A percentile compares a stretch with the other conserved stretches of the same genome.
phyloP scores from a whole-genome alignment of 441 rosid species.

The Gossypium aridum region DNA sequence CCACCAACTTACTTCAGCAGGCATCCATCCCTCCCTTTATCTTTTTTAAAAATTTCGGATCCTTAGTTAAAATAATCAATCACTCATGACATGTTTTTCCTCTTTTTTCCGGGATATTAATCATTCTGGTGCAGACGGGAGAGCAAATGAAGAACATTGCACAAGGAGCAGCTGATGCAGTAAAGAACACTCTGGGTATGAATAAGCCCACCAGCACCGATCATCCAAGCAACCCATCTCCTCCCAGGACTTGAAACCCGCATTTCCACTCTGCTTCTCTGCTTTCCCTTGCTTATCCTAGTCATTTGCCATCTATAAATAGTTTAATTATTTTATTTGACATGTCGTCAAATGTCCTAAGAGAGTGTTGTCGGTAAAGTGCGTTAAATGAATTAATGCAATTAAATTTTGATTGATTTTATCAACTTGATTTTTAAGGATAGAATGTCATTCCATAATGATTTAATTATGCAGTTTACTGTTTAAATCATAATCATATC shows the following conservation, averaged over 20 bases:
- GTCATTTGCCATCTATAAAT: not conserved
- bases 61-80: too few species aligned
- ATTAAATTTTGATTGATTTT: not conserved
- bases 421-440: not conserved
- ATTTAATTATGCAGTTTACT: too few species aligned
- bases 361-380: not conserved
- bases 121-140: conserved; percentile 14
- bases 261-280: not conserved
- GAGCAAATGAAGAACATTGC: conserved; percentile 33
- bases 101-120: not conserved
- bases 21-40: not conserved
- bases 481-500: too few species aligned
- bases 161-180: conserved; percentile 30
- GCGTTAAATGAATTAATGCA: not conserved
- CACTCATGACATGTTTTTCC: not conserved
- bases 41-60: not conserved
- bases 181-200: conserved; percentile 33
- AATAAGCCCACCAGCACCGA: not conserved
- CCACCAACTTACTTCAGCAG: conserved; percentile 36
- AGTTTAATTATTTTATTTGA: not conserved
- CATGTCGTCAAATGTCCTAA: not conserved
- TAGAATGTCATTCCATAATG: too few species aligned
- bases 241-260: conserved; percentile 6
- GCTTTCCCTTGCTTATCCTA: not conserved
- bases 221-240: conserved; percentile 6